Evolutionary conservation across 306 rosid genomes (phyloP), one percentile per base, ranked within the genome.

Genomic region (Lupinus albus): DNA sequence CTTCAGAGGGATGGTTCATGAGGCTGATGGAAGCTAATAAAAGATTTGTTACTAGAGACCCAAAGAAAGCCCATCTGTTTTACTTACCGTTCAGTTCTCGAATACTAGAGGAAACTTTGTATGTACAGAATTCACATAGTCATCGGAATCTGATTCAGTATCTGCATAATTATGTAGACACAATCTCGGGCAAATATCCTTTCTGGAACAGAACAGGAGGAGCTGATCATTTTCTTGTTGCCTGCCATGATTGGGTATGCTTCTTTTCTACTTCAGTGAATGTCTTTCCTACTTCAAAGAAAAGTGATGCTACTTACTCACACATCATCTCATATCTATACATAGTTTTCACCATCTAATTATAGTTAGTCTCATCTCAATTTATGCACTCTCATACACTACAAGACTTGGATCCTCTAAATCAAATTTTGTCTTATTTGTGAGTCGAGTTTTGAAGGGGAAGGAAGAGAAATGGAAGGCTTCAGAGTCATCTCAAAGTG

Each of bases 1-100:
- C 99, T 80, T 93, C 99, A 0, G 99, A 93, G 76, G 99, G 99
- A 56, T 93, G 99, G 99, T 93, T 93, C 87, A 88, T 93, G 96
- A 89, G 71, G 64, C 79, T 72, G 59, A 75, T 93, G 71, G 94
- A 93, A 74, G 79, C 56, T 5, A 70, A 78, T 76, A 88, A 70
- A 64, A 78, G 35, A 71, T 88, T 93, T 63, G 80, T 86, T 39
- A 90, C 96, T 4, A 78, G 75, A 67, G 75, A 86, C 58, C 81
- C 94, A 30, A 81, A 45, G 81, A 82, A 83, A 64, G 99, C 97
- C 48, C 94, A 93, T 61, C 75, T 93, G 32, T 93, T 86, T 84
- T 93, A 93, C 91, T 72, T 93, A 71, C 98, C 98, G n/a, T 93
- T 93, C 64, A 93, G 98, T 75, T 93, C 97, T 70, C 86, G 86